Base-by-base conservation (phyloP, 1,284 basidiomycete species). In the Apiotrichum gamsii region DNA sequence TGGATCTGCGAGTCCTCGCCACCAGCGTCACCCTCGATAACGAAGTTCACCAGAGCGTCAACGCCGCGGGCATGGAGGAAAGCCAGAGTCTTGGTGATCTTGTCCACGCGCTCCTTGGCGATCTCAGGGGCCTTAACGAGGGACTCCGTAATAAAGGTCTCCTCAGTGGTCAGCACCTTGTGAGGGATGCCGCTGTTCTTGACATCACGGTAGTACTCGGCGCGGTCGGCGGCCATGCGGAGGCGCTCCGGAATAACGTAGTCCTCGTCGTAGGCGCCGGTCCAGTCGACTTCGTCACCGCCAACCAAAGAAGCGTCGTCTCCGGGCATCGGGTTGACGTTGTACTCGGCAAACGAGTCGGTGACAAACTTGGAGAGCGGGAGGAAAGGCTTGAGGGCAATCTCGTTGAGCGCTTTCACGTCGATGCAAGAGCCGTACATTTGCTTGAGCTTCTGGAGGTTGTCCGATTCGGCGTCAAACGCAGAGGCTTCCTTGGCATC, bases 11-110 rank as follows among this genome's bases (percentile, higher is more conserved):
- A 90, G 64, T 96, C 88, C n/a, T 81, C 77, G 20, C 86, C 89
- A 28, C 84, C 82, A 60, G 97, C 90, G 33, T 94, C 93, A 9
- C 72, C 71, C 48, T 95, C 90, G 50, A 94, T 79, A 23, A 74
- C 77, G 56, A 88, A 82, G 13, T 79, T 75, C 64, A 97, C 90
- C 16, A 98, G 74, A 0, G 82, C 83, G 30, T 79, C 78, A 51
- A 96, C 62, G 82, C 88, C 87, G 73, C 82, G 78, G 20, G 89
- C 86, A 67, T 97, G 91, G 37, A 95, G 76, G 72, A 82, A 96
- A 5, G 87, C 82, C 30, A 97, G 71, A 1, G 88, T 83, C 39
- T 85, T 82, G 6, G 91, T 95, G 50, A 77, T 51, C 49, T 59
- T 61, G 42, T 56, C 43, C 18, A 52, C 51, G 38, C 64, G 53